Percentiles rank a stretch among this genome's conserved stretches.
phyloP scores from a whole-genome alignment of 768 basidiomycete genomes.

The Mycena kentingensis region DNA sequence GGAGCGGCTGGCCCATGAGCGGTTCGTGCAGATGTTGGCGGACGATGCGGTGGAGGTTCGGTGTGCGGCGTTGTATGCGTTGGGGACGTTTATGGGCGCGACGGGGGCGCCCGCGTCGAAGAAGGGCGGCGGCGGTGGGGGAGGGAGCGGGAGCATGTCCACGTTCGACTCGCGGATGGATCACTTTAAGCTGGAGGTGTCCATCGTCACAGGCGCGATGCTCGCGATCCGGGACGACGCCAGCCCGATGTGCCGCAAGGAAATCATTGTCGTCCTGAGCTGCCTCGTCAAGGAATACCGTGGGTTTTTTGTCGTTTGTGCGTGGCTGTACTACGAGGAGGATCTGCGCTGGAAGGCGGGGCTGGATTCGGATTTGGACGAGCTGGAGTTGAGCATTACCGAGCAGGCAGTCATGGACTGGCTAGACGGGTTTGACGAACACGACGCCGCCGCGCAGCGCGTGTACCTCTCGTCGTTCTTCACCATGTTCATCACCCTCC shows the following conservation, averaged over 20 bases:
- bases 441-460: slow-evolving; percentile 76
- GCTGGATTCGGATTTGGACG: slow-evolving; percentile 57
- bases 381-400: slow-evolving; percentile 45
- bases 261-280: slow-evolving; percentile 87
- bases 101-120: slow-evolving; percentile 69
- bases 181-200: slow-evolving; percentile 88
- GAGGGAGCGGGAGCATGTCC: slow-evolving; percentile 71
- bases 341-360: slow-evolving; percentile 67
- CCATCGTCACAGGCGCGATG: slow-evolving; percentile 84
- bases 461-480: slow-evolving; percentile 89
- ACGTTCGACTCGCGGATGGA: slow-evolving; percentile 70
- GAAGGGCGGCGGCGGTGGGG: slow-evolving; percentile 79
- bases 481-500: slow-evolving; percentile 86
- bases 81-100: slow-evolving; percentile 92
- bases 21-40: slow-evolving; percentile 72
- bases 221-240: slow-evolving; percentile 92
- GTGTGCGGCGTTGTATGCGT: slow-evolving; percentile 85
- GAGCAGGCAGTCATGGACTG: slow-evolving; percentile 75
- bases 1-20: slow-evolving; percentile 77
- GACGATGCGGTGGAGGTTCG: slow-evolving; percentile 94
- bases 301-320: slow-evolving; percentile 93
- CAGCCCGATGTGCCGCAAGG: slow-evolving; percentile 94
- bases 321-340: slow-evolving; percentile 96
- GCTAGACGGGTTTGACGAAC: slow-evolving; percentile 72
- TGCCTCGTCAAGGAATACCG: slow-evolving; percentile 95